Evolutionary conservation across 139 green algal species (phyloP).

Genomic region (Astrephomene gubernaculifera): DNA sequence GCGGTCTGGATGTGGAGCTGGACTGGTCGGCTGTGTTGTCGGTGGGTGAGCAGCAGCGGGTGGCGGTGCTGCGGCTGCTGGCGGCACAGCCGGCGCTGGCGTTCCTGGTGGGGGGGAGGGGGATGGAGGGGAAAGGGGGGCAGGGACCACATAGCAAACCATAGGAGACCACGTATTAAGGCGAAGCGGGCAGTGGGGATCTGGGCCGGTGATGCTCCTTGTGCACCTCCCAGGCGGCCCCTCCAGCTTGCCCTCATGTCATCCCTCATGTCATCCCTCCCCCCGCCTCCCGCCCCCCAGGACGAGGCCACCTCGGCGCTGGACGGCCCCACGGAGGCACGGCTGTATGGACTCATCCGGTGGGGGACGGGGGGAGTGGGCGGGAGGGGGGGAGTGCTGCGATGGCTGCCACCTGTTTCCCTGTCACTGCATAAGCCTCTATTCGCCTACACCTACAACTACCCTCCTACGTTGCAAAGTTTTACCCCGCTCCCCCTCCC

Average conservation of each 20-base stretch:
- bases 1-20: slow-evolving; percentile 75
- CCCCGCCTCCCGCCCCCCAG: neutral
- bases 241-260: neutral
- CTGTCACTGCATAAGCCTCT: neutral
- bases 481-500: neutral
- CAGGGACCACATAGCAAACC: neutral
- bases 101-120: slow-evolving; percentile 54
- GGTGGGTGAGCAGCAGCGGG: slow-evolving; percentile 91
- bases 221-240: neutral
- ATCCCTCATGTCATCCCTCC: neutral
- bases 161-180: neutral
- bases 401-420: neutral
- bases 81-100: slow-evolving; percentile 62
- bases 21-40: slow-evolving; percentile 78
- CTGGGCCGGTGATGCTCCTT: neutral
- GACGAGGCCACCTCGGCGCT: slow-evolving; percentile 84
- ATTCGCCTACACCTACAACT: neutral
- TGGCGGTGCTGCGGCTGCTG: slow-evolving; percentile 88
- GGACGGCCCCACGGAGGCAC: slow-evolving; percentile 71
- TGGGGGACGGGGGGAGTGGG: neutral
- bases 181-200: neutral
- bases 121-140: neutral
- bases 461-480: neutral
- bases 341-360: slow-evolving; percentile 68
- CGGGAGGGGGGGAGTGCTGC: no score